Evolutionary conservation across 108 stramenopile genomes (phyloP), one percentile per base, ranked within the genome.

Genomic region (Cyclotella kingstonii): DNA sequence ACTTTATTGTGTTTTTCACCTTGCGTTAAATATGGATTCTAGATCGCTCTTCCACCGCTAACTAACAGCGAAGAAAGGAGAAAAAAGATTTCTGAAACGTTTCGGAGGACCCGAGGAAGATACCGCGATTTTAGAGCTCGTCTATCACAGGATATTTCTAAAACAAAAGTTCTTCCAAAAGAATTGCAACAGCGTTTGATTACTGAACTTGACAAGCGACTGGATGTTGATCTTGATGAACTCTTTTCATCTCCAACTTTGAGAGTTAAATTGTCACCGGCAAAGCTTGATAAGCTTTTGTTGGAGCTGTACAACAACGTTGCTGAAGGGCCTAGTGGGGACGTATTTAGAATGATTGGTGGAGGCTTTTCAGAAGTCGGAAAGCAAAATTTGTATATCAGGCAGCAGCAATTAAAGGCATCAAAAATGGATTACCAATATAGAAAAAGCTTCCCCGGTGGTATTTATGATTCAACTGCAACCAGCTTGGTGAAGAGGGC

Each of bases 221-320:
- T 93, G n/a, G 88, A 93, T 56, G 50, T 93, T 1, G 86, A 94
- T 67, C 70, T 94, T 52, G 89, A 90, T 27, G 68, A 69, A 40
- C 63, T 90, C 5, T 64, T 90, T 1, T 55, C 74, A 5, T 85
- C 87, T 25, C 89, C 89, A 19, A 90, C 89, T 46, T 58, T 94
- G 50, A 65, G 74, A 3, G 67, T 93, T 3, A 69, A 87, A 54
- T 63, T 93, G 19, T 93, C 91, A n/a, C 87, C 91, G n/a, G 91
- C 85, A 33, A 88, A 93, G 68, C 77, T 93, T 36, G 91, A 93
- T 59, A 84, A 84, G 43, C 68, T 71, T 6, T 74, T 89, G 4
- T 72, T 93, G 7, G 85, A 87, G 31, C 68, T 93, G 5, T 93
- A 86, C 57, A 77, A 93, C 22, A 60, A 52, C 31, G 77, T 93